Evolutionary conservation across 164 flowering plant species (phyloP), one percentile per base, ranked within the genome.

Genomic region (Vitis rupestris): DNA sequence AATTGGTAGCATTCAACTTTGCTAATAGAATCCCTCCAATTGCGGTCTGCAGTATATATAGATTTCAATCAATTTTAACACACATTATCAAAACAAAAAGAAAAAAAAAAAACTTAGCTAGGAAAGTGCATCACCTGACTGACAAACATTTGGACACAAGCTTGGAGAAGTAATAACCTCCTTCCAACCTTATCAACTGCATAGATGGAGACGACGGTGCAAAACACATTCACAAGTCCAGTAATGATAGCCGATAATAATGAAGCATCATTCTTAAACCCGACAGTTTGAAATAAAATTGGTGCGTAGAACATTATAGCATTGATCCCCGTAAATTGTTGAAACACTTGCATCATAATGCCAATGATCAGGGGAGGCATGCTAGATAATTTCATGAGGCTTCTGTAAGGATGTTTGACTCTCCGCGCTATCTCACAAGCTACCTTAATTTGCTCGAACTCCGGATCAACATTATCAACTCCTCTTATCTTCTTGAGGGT

Each of bases 251-350:
- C 59, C 0, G 88, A 85, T 13, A 84, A 50, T 57, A 84, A 55
- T 0, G 90, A 72, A 0, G 78, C 87, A 29, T 83, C 75, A 27
- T 19, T 75, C 59, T 77, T 74, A 54, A 85, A 87, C 10, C 90
- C 90, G 1, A 85, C 57, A 0, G 90, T 83, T 51, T 85, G 85
- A 66, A 87, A 85, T 57, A 87, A 69, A 15, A 83, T 82, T 0
- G 87, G 90, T 0, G 88, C 83, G 23, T 87, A 87, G 74, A 87
- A 87, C 88, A 85, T 85, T n/a, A 87, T 79, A 27, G 86, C 87
- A 68, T 85, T 85, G 66, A 87, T 87, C 2, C 90, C 90, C 0
- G 87, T 82, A 56, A 85, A 72, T 23, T 87, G 88, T 67, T 84
- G 90, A 71, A 86, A 86, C 2, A 86, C 58, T 67, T 82, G 88